phyloP scores from a whole-genome alignment of 495 filamentous ascomycete species.

The Lentithecium fluviatile region DNA sequence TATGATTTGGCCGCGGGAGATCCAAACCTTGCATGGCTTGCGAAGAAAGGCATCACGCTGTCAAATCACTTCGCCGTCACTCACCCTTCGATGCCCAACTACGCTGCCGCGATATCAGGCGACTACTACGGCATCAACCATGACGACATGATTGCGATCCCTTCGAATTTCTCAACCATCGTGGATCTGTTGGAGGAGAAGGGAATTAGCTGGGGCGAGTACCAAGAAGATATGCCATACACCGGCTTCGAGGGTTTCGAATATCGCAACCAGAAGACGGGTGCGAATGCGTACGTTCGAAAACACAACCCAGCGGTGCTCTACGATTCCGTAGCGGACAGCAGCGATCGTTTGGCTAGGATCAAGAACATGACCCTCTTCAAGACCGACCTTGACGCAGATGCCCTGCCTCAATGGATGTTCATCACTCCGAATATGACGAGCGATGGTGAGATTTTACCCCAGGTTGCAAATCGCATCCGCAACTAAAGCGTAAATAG shows the following conservation, averaged over 20 bases:
- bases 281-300: conserved; percentile 42
- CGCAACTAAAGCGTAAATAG: not conserved
- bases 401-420: conserved; percentile 41
- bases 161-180: conserved; percentile 39
- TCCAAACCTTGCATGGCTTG: conserved; percentile 40
- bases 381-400: conserved; percentile 30
- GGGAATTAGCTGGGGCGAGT: conserved; percentile 41
- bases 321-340: conserved; percentile 37
- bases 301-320: conserved; percentile 43
- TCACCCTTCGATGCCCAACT: conserved; percentile 50
- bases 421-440: conserved; percentile 45
- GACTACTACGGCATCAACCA: conserved; percentile 44
- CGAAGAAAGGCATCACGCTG: conserved; percentile 38
- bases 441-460: conserved; percentile 26
- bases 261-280: conserved; percentile 42
- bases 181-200: conserved; percentile 41
- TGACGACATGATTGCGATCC: conserved; percentile 40
- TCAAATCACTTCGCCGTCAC: conserved; percentile 53
- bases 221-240: conserved; percentile 44
- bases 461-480: not conserved
- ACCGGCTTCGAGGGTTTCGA: conserved; percentile 40
- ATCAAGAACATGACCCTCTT: conserved; percentile 43
- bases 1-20: conserved; percentile 39
- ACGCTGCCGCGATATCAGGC: conserved; percentile 36
- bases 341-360: conserved; percentile 29